These are phyloP conservation scores for Mucor lusitanicus DNA, from an alignment of 371 early-diverging fungal genomes.

Conservation along the genomic window DNA sequence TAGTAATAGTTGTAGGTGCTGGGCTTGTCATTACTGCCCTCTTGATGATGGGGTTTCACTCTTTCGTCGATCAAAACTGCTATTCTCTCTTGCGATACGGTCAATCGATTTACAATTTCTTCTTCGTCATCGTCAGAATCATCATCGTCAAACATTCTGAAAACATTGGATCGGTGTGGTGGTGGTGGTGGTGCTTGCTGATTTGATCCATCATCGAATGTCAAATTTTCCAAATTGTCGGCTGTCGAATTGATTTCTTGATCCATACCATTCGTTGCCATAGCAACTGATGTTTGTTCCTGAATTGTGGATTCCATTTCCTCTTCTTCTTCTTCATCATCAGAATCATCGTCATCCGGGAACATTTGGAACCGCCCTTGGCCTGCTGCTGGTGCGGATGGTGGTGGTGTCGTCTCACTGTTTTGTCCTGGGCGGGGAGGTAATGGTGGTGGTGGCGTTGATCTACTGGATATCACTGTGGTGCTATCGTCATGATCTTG, in stretches of 20 bases:
- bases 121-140: constrained; percentile 13
- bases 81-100: not conserved
- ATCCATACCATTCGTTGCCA: not conserved
- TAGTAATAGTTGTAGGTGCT: not conserved
- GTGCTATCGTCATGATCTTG: not conserved
- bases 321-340: constrained; percentile 4
- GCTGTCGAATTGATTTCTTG: not conserved
- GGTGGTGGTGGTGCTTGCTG: not conserved
- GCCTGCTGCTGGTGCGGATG: not conserved
- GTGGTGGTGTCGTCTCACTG: not conserved
- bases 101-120: not conserved
- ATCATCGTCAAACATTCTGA: constrained; percentile 18
- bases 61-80: not conserved
- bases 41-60: constrained; percentile 11
- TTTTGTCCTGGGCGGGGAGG: not conserved
- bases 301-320: not conserved
- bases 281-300: not conserved
- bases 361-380: constrained; percentile 5
- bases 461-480: not conserved
- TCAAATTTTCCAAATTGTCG: not conserved
- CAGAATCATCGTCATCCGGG: constrained; percentile 7
- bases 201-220: not conserved
- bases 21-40: not conserved
- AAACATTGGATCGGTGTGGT: not conserved
- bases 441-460: not conserved